A percentile compares a stretch with the other conserved stretches of the same genome.
phyloP scores from a whole-genome alignment of 805 yeast genomes.

The Kodamaea lidongshanica region DNA sequence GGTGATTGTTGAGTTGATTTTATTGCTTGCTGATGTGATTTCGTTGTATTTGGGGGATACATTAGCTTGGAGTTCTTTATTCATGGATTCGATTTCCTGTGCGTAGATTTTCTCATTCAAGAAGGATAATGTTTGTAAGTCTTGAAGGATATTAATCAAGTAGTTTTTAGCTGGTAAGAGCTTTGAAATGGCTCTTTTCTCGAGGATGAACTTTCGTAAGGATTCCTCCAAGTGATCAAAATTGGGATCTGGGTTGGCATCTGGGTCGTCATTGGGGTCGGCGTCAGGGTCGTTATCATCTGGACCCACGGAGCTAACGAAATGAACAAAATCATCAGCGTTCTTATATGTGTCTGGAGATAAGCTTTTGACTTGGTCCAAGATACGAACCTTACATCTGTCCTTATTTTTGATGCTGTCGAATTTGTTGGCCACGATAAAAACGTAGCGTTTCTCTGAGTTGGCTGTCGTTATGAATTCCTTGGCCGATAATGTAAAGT shows the following conservation, averaged over 20 bases:
- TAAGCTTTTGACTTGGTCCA: slow-evolving; percentile 77
- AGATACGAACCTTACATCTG: slow-evolving; percentile 67
- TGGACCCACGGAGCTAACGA: slow-evolving; percentile 63
- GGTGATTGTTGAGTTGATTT: slow-evolving; percentile 54
- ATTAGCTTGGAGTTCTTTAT: slow-evolving; percentile 42
- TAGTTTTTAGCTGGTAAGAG: slow-evolving; percentile 91
- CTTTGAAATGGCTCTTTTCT: slow-evolving; percentile 84
- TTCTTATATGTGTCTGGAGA: slow-evolving; percentile 91
- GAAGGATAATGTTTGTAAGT: slow-evolving; percentile 53
- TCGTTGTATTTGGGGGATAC: slow-evolving; percentile 62
- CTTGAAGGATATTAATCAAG: slow-evolving; percentile 60
- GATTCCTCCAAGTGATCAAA: slow-evolving; percentile 83
- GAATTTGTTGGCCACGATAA: slow-evolving; percentile 89
- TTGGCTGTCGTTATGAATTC: slow-evolving; percentile 91
- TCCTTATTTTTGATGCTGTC: slow-evolving; percentile 79
- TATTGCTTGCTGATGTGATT: slow-evolving; percentile 45
- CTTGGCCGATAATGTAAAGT: slow-evolving; percentile 87
- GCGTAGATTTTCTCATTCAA: slow-evolving; percentile 54
- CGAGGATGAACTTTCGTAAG: slow-evolving; percentile 76
- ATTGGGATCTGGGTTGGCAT: slow-evolving; percentile 45
- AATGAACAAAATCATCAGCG: slow-evolving; percentile 87
- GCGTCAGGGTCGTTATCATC: slow-evolving; percentile 26
- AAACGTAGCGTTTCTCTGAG: slow-evolving; percentile 82
- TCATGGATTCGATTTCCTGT: slow-evolving; percentile 43
- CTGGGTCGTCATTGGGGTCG: slow-evolving; percentile 24